phyloP scores from a whole-genome alignment of 345 rosid species.

The Eucalyptus sp. region DNA sequence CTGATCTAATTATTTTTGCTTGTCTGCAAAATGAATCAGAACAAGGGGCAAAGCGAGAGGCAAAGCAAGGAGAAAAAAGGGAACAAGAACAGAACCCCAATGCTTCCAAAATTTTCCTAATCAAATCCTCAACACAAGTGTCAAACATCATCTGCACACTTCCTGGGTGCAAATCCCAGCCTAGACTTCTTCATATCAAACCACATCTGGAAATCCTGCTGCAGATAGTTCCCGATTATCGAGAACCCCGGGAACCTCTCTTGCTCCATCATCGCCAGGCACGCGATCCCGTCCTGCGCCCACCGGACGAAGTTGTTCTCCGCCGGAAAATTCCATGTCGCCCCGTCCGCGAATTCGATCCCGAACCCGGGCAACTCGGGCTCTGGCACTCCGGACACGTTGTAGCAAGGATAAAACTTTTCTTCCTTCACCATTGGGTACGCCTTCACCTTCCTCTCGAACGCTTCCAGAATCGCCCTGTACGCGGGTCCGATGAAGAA shows the following conservation, averaged over 20 bases:
- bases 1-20: background rate
- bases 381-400: constrained; percentile 44
- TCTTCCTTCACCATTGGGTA: constrained; percentile 36
- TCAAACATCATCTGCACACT: constrained; percentile 46
- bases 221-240: constrained; percentile 80
- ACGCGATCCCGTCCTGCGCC: constrained; percentile 29
- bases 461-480: constrained; percentile 44
- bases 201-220: constrained; percentile 70
- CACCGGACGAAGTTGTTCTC: constrained; percentile 61
- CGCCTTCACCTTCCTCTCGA: constrained; percentile 42
- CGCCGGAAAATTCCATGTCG: constrained; percentile 66
- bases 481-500: constrained; percentile 66
- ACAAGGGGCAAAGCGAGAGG: background rate
- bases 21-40: background rate
- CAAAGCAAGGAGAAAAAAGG: background rate
- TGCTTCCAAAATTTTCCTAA: background rate
- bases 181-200: constrained; percentile 69
- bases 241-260: constrained; percentile 41
- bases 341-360: constrained; percentile 59
- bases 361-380: constrained; percentile 56
- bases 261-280: constrained; percentile 67
- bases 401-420: constrained; percentile 60
- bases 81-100: background rate
- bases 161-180: constrained; percentile 70
- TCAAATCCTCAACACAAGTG: background rate